phyloP scores from a whole-genome alignment of 192 early-diverging fungal species.

The Globomyces pollinis-pini region DNA sequence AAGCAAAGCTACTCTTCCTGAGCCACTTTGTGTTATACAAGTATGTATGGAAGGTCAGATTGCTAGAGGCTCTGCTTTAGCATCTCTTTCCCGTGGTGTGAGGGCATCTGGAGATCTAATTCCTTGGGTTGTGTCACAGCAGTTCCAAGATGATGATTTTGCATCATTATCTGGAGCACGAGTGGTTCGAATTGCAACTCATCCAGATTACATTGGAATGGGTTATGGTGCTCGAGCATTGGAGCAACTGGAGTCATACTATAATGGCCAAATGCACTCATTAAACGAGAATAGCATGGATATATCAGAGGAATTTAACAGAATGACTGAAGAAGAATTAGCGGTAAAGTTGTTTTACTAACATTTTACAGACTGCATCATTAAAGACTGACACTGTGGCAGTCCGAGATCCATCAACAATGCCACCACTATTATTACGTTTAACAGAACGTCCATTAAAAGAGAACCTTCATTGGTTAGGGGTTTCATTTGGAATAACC shows the following conservation, averaged over 20 bases:
- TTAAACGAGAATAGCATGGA: conserved; percentile 34
- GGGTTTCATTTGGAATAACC: conserved; percentile 93
- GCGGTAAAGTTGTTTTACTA: conserved; percentile 10
- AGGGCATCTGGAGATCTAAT: conserved; percentile 90
- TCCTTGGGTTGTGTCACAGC: conserved; percentile 93
- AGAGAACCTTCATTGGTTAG: conserved; percentile 85
- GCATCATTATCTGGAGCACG: conserved; percentile 89
- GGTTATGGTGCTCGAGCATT: conserved; percentile 91
- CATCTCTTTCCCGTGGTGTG: conserved; percentile 75
- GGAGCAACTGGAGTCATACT: conserved; percentile 79
- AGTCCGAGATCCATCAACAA: conserved; percentile 76
- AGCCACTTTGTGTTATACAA: conserved; percentile 88
- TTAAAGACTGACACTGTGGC: conserved; percentile 69
- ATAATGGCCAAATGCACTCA: conserved; percentile 67
- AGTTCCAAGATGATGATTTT: conserved; percentile 95
- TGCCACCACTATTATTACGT: conserved; percentile 88
- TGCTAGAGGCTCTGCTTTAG: conserved; percentile 74
- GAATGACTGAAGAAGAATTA: conserved; percentile 52
- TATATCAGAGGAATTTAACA: conserved; percentile 29
- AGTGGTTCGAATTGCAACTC: conserved; percentile 95
- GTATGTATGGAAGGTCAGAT: conserved; percentile 93
- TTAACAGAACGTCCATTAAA: conserved; percentile 67
- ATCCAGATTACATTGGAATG: conserved; percentile 95
- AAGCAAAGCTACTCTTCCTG: conserved; percentile 61
- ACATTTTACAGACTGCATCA: conserved; percentile 26